Percentiles rank a stretch among this genome's conserved stretches.
phyloP scores from a whole-genome alignment of 768 basidiomycete species.

The Epithele typhae region DNA sequence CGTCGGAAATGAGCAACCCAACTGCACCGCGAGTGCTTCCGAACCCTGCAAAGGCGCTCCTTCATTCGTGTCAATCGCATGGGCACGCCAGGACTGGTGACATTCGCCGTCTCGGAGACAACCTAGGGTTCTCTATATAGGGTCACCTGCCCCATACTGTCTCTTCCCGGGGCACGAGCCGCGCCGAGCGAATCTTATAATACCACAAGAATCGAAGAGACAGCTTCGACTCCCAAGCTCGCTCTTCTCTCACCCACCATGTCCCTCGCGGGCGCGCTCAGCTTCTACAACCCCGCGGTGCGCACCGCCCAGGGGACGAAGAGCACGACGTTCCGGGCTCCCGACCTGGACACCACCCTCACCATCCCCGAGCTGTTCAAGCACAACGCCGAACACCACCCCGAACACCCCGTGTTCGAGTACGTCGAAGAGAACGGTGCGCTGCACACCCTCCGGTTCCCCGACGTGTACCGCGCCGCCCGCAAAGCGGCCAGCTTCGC shows the following conservation, averaged over 20 bases:
- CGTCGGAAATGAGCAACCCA: too few species aligned
- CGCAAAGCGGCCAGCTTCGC: slow-evolving; percentile 23
- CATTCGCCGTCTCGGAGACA: too few species aligned
- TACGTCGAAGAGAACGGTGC: slow-evolving; percentile 17
- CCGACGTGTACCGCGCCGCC: slow-evolving; percentile 24
- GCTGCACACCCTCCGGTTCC: slow-evolving; percentile 20
- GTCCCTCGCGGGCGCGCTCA: not conserved
- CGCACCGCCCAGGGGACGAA: slow-evolving; percentile 19
- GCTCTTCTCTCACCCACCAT: not conserved
- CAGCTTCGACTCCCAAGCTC: too few species aligned
- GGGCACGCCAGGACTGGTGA: too few species aligned
- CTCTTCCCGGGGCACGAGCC: too few species aligned
- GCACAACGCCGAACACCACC: slow-evolving; percentile 28
- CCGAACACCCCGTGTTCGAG: slow-evolving; percentile 30
- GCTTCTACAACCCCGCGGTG: not conserved
- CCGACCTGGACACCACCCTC: slow-evolving; percentile 30
- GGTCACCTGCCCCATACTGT: too few species aligned
- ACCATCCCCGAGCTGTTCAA: slow-evolving; percentile 32
- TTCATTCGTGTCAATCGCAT: too few species aligned
- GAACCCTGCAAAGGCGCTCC: too few species aligned
- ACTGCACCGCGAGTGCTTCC: too few species aligned
- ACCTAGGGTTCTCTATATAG: too few species aligned
- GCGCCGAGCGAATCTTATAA: too few species aligned
- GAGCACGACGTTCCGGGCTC: slow-evolving; percentile 27
- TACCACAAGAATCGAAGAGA: too few species aligned